phyloP scores from a whole-genome alignment of 2,329 filamentous ascomycete species.

The Penicillium sp. region DNA sequence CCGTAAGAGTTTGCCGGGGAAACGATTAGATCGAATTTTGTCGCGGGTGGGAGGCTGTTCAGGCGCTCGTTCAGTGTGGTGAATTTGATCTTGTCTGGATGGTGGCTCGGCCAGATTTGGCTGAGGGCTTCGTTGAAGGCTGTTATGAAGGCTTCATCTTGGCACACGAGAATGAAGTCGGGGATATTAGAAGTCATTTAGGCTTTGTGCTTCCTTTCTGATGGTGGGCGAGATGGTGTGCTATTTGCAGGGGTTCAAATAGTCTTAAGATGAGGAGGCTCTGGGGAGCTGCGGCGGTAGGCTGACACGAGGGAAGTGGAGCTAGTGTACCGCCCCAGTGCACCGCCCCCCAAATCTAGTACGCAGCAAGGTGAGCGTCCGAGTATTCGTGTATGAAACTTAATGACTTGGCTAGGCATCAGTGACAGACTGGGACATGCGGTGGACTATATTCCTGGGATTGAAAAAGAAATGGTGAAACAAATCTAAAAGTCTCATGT shows the following conservation, averaged over 20 bases:
- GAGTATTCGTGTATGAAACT: neutral
- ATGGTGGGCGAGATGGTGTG: neutral
- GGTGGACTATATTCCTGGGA: too few relatives aligned
- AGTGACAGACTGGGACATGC: neutral
- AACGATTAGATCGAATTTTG: conserved; percentile 50
- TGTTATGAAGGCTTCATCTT: conserved; percentile 36
- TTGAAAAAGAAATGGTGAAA: neutral
- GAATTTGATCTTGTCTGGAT: conserved; percentile 36
- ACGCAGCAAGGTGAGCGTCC: too few relatives aligned
- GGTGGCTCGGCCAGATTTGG: conserved; percentile 31
- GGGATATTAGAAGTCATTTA: conserved; percentile 36
- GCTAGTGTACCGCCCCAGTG: neutral
- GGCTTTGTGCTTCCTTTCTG: neutral
- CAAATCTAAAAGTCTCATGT: neutral
- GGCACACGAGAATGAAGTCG: conserved; percentile 45
- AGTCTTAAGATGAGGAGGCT: neutral
- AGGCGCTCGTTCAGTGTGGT: conserved; percentile 39
- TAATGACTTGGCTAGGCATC: neutral
- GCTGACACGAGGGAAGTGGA: neutral
- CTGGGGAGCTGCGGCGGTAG: too few relatives aligned
- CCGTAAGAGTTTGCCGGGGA: conserved; percentile 58
- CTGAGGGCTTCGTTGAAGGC: conserved; percentile 42
- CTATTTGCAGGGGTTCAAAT: neutral
- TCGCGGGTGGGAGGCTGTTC: conserved; percentile 32
- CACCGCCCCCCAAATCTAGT: neutral